phyloP scores from a whole-genome alignment of 1,284 basidiomycete genomes.

The Irpex sp. region DNA sequence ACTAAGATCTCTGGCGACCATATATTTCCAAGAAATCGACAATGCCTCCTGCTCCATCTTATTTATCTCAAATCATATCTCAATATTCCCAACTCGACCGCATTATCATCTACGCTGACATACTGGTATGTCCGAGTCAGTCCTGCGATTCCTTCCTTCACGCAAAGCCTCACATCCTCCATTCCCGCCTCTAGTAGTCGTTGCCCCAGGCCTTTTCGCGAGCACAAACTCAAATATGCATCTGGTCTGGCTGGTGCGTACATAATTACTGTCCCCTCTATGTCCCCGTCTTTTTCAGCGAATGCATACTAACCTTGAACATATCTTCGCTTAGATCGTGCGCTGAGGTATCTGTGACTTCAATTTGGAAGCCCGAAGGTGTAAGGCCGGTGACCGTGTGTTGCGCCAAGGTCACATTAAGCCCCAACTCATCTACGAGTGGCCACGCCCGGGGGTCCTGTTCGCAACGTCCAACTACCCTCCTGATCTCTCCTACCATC shows the following conservation, averaged over 20 bases:
- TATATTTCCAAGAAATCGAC: constrained; percentile 42
- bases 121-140: too few relatives aligned
- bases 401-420: constrained; percentile 34
- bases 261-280: constrained; percentile 9
- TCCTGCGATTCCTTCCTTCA: constrained; percentile 33
- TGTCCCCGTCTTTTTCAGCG: constrained; percentile 20
- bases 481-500: constrained; percentile 40
- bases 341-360: constrained; percentile 67
- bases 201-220: constrained; percentile 36
- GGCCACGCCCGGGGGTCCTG: constrained; percentile 16
- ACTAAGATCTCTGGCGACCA: constrained; percentile 70
- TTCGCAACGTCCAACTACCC: constrained; percentile 42
- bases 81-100: constrained; percentile 57
- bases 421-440: constrained; percentile 24
- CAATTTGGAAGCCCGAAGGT: constrained; percentile 72
- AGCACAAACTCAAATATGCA: constrained; percentile 63
- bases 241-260: constrained; percentile 64
- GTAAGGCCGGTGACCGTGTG: constrained; percentile 65
- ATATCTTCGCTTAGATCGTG: constrained; percentile 52
- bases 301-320: constrained; percentile 3
- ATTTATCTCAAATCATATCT: constrained; percentile 47
- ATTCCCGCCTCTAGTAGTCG: constrained; percentile 2
- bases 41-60: constrained; percentile 32
- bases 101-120: constrained; percentile 38
- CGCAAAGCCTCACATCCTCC: constrained; percentile 22